A percentile compares a stretch with the other conserved stretches of the same genome.
These are phyloP conservation scores for Cucumis sativus DNA, from an alignment of 306 rosid species.

Conservation along the genomic window Cucumber_9930_V3 NC_026657.2:39293501-39294000, in stretches of 20 bases:
- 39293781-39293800: not conserved
- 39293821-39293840: not conserved
- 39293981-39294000: conserved; percentile 31
- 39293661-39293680: not conserved
- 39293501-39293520: not conserved
- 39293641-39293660: not conserved
- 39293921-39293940: not conserved
- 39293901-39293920: not conserved
- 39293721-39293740: not conserved
- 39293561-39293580: not conserved
- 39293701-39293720: not conserved
- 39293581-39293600: not conserved
- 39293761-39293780: not conserved
- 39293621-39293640: not conserved
- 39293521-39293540: not conserved
- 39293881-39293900: not conserved
- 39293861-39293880: not conserved
- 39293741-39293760: not conserved
- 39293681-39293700: not conserved
- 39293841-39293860: not conserved
- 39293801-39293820: not conserved
- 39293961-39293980: conserved; percentile 44
- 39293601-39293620: not conserved
- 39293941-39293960: not conserved
- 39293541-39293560: not conserved